Evolutionary conservation across 108 stramenopile genomes (phyloP), one percentile per base, ranked within the genome.

Genomic region (Skeletonema tropicum): DNA sequence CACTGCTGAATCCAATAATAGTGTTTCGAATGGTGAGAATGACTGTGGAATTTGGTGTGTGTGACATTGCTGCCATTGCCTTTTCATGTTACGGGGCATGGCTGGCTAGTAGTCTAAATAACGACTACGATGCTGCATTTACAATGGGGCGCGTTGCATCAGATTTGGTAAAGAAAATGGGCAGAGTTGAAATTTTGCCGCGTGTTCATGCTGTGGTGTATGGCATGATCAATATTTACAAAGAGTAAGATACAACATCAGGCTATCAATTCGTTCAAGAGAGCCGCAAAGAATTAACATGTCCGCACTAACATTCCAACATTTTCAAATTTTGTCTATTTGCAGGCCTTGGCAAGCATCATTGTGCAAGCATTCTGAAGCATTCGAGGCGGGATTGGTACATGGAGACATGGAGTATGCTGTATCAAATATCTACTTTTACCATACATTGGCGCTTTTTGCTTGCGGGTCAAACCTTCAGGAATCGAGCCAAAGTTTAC

Each of bases 91-190:
- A 77, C 70, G 83, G 73, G 45, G 68, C 60, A 55, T 80, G 74
- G 70, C 32, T 83, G 32, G 62, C 83, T 21, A 79, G 84, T 32
- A 29, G 39, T 29, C 60, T 26, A 42, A 64, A 74, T 10, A 41
- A 17, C 17, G 81, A 83, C 36, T 48, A 72, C 58, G 82, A 86
- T 36, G 86, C 81, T 59, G 86, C 86, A 12, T 74, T 82, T 29
- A 69, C 69, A 14, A 85, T 76, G 61, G 84, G 82, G 35, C 75
- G 82, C 5, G 46, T 87, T 25, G 87, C 78, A 29, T 65, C 74
- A 13, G 79, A 83, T 13, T 42, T 79, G 66, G 68, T 74, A 60
- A 68, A 67, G n/a, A 70, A 60, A 23, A 6, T 55, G 52, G 21
- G 23, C n/a, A 5, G 21, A 25, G 52, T n/a, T 23, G 52, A 55